Percentiles rank a stretch among this genome's conserved stretches.
Conservation (phyloP, 371 early-diverging fungal genomes). For the Parasitella parasitica region DNA sequence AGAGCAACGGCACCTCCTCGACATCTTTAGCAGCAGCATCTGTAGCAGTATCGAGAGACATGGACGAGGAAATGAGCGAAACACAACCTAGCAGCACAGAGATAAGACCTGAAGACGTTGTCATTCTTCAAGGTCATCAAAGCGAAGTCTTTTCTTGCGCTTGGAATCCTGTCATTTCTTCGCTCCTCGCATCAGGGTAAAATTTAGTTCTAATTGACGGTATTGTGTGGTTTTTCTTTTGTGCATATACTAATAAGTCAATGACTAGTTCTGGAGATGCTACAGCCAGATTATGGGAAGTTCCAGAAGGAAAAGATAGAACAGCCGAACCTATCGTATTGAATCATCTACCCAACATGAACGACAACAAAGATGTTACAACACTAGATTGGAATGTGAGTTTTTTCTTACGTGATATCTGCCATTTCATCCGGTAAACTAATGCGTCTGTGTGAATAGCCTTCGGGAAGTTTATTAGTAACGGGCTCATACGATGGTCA, state of each 20-base stretch:
- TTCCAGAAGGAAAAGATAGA: constrained; percentile 39
- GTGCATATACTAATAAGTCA: not conserved
- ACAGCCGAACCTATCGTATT: constrained; percentile 53
- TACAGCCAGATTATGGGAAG: constrained; percentile 83
- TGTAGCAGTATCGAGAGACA: not conserved
- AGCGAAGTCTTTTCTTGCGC: constrained; percentile 79
- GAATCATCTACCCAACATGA: constrained; percentile 57
- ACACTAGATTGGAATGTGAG: constrained; percentile 92
- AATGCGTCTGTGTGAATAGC: too few relatives aligned
- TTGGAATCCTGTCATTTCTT: constrained; percentile 78
- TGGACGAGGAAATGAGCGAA: constrained; percentile 9
- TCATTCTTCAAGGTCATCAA: constrained; percentile 66
- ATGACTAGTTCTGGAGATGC: constrained; percentile 78
- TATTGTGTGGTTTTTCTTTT: too few relatives aligned
- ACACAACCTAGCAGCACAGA: not conserved
- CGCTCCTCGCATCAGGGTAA: constrained; percentile 84
- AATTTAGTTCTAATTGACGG: not conserved
- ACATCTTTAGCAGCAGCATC: not conserved
- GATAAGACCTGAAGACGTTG: constrained; percentile 33
- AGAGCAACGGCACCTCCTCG: not conserved
- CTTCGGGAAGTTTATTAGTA: constrained; percentile 80
- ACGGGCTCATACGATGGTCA: constrained; percentile 93
- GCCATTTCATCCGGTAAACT: not conserved
- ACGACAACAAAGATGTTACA: constrained; percentile 70
- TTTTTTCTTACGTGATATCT: not conserved